A percentile compares a stretch with the other conserved stretches of the same genome.
Conservation (phyloP, 257 asterid species). For the Asclepias syriaca region DNA sequence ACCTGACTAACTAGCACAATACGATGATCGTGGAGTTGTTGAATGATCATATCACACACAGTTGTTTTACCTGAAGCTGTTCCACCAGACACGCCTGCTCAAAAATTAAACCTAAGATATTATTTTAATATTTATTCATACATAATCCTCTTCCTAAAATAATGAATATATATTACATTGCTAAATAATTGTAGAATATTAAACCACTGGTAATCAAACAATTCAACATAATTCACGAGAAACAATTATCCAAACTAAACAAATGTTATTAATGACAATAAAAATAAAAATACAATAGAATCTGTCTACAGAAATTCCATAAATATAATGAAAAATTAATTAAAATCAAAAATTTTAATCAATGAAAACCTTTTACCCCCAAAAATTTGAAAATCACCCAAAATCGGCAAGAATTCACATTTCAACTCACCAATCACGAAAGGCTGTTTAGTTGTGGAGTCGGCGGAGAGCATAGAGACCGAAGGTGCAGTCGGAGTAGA, state of each 20-base stretch:
- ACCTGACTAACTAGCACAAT: constrained; percentile 96
- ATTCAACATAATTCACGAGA: too few species aligned
- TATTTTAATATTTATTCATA: too few species aligned
- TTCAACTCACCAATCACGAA: constrained; percentile 73
- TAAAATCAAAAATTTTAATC: neutral
- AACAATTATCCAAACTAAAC: too few species aligned
- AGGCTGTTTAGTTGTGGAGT: constrained; percentile 63
- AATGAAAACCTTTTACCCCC: neutral
- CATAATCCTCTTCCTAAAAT: too few species aligned
- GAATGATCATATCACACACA: constrained; percentile 97
- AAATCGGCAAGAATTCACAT: too few species aligned
- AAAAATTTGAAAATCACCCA: neutral
- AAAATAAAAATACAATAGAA: too few species aligned
- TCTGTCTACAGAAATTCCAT: too few species aligned
- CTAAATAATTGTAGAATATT: too few species aligned
- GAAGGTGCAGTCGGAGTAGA: constrained; percentile 30
- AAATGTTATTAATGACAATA: too few species aligned
- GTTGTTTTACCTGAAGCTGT: constrained; percentile 98
- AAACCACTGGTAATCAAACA: too few species aligned
- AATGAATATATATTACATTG: too few species aligned
- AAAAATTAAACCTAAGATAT: constrained; percentile 2
- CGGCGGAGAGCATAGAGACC: constrained; percentile 25
- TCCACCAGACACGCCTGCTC: constrained; percentile 96
- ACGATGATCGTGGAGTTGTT: constrained; percentile 98
- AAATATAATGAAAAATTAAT: neutral